Evolutionary conservation across 1,139 yeast genomes (phyloP).

Genomic region (Candida gigantensis): DNA sequence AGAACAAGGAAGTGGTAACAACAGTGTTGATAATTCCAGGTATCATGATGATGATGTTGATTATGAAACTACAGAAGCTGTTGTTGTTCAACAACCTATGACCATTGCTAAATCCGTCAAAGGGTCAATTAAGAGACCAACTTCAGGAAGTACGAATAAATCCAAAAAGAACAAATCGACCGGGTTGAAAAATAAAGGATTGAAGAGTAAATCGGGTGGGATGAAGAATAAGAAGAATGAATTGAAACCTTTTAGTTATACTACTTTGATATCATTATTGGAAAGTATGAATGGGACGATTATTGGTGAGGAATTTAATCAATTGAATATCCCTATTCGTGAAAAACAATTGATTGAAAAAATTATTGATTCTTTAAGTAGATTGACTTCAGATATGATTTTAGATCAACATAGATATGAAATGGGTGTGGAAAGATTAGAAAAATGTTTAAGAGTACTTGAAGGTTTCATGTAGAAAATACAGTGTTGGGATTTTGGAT

Average conservation of each 20-base stretch:
- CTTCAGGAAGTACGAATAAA: constrained; percentile 17
- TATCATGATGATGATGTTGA: constrained; percentile 34
- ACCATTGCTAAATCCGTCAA: constrained; percentile 38
- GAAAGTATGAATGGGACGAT: constrained; percentile 67
- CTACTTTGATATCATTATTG: constrained; percentile 56
- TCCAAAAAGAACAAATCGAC: constrained; percentile 18
- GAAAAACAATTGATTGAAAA: constrained; percentile 82
- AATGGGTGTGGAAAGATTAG: constrained; percentile 77
- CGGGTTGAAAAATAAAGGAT: constrained; percentile 18
- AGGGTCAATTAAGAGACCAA: constrained; percentile 26
- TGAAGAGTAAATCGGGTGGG: neutral
- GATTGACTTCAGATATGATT: constrained; percentile 87
- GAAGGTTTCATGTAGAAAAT: constrained; percentile 76
- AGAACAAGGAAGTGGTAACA: too few species aligned
- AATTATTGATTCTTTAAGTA: constrained; percentile 78
- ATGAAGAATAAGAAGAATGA: constrained; percentile 13
- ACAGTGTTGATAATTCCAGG: too few species aligned
- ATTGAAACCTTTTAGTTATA: constrained; percentile 56
- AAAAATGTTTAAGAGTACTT: constrained; percentile 76
- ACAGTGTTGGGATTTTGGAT: too few species aligned
- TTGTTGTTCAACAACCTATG: constrained; percentile 29
- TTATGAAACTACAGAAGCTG: constrained; percentile 38
- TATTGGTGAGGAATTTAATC: constrained; percentile 70
- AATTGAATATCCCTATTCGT: constrained; percentile 69
- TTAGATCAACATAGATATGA: constrained; percentile 76